Evolutionary conservation across 2,329 filamentous ascomycete species (phyloP).

Genomic region (Aureobasidium uvarum): DNA sequence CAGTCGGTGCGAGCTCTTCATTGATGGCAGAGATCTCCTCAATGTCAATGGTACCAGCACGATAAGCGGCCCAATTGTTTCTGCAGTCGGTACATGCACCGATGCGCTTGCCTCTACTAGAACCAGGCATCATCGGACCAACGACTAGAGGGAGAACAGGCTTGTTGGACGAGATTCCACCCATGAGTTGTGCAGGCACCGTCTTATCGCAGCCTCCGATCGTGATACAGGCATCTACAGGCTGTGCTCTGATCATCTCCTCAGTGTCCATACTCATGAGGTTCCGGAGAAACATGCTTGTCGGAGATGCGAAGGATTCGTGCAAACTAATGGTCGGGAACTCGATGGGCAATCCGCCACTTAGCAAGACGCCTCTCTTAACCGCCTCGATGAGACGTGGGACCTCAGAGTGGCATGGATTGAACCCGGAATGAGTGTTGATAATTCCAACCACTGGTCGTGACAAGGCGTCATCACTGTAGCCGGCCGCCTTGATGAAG

Average conservation of each 20-base stretch:
- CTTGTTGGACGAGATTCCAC: conserved; percentile 70
- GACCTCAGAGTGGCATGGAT: conserved; percentile 70
- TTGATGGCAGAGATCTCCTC: conserved; percentile 70
- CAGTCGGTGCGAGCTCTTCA: conserved; percentile 68
- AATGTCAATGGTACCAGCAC: conserved; percentile 65
- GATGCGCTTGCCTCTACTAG: conserved; percentile 61
- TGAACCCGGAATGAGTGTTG: conserved; percentile 71
- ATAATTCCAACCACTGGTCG: conserved; percentile 71
- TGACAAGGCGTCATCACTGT: conserved; percentile 67
- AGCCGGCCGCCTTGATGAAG: conserved; percentile 74
- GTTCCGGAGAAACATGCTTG: conserved; percentile 72
- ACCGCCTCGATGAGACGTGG: conserved; percentile 69
- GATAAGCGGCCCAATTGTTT: conserved; percentile 68
- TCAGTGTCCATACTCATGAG: conserved; percentile 79
- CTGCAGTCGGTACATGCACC: conserved; percentile 74
- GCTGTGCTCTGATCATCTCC: conserved; percentile 72
- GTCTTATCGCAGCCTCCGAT: conserved; percentile 76
- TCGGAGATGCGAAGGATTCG: conserved; percentile 67
- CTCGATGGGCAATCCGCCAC: conserved; percentile 66
- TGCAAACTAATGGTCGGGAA: conserved; percentile 73
- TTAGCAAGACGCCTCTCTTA: conserved; percentile 65
- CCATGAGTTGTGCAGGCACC: conserved; percentile 71
- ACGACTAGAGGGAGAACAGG: conserved; percentile 67
- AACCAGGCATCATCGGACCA: conserved; percentile 73
- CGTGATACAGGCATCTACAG: conserved; percentile 65